phyloP scores from a whole-genome alignment of 352 stramenopile genomes.

The Phytophthora fragariae region DNA sequence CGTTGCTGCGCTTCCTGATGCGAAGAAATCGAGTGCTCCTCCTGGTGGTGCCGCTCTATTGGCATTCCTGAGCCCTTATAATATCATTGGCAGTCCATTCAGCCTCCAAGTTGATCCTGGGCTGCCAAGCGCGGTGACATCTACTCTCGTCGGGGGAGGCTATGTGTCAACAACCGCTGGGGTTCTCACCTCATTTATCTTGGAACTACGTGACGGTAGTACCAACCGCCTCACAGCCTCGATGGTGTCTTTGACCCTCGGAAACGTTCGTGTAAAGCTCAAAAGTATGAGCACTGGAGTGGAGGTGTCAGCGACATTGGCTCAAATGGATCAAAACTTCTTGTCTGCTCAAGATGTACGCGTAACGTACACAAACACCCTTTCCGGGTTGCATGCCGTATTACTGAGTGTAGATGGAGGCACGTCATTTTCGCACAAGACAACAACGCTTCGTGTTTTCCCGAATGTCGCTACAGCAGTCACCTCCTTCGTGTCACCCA shows the following conservation, averaged over 20 bases:
- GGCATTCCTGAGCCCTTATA: conserved; percentile 45
- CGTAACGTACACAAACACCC: conserved; percentile 43
- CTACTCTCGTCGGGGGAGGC: conserved; percentile 44
- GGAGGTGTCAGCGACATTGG: conserved; percentile 12
- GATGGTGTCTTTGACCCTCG: conserved; percentile 10
- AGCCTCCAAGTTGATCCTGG: conserved; percentile 52
- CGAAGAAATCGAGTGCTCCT: conserved; percentile 27
- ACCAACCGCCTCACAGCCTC: conserved; percentile 33
- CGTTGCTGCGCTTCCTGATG: conserved; percentile 42
- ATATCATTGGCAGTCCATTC: conserved; percentile 58
- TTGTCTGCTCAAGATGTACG: conserved; percentile 19
- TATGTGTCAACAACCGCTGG: conserved; percentile 50
- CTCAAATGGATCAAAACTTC: conserved; percentile 15
- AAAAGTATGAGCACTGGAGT: conserved; percentile 9
- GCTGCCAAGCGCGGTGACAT: conserved; percentile 29
- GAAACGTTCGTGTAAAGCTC: conserved; percentile 21
- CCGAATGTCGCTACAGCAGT: conserved; percentile 42
- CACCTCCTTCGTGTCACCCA: conserved; percentile 44
- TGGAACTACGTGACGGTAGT: conserved; percentile 55
- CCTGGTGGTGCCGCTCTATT: conserved; percentile 29
- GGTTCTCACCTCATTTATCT: conserved; percentile 30
- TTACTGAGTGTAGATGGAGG: conserved; percentile 45
- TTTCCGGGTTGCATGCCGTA: conserved; percentile 45
- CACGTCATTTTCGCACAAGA: conserved; percentile 40
- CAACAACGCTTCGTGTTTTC: conserved; percentile 30